Percentiles rank a stretch among this genome's conserved stretches.
Conservation (phyloP, 495 filamentous ascomycete species). For the Poronia punctata region DNA sequence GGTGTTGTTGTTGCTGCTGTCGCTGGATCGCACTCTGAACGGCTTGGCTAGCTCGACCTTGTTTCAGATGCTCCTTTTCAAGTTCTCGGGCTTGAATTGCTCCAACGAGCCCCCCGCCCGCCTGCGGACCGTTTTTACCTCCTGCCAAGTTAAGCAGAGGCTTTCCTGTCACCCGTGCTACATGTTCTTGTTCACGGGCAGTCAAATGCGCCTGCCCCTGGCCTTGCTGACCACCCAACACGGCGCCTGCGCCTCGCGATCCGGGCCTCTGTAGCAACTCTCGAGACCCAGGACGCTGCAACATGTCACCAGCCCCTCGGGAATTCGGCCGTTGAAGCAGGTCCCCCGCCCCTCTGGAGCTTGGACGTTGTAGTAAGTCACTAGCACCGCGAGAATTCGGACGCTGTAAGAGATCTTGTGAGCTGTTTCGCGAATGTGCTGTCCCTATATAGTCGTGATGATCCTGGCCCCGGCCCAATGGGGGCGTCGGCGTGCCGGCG, state of each 20-base stretch:
- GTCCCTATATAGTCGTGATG: slow-evolving; percentile 17
- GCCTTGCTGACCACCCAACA: slow-evolving; percentile 27
- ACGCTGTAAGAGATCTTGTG: slow-evolving; percentile 31
- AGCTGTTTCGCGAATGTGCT: slow-evolving; percentile 41
- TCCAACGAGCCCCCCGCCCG: slow-evolving; percentile 59
- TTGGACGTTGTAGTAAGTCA: slow-evolving; percentile 28
- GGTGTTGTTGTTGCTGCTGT: slow-evolving; percentile 62
- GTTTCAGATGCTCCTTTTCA: slow-evolving; percentile 64
- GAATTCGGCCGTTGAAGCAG: slow-evolving; percentile 31
- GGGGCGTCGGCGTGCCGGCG: slow-evolving; percentile 36
- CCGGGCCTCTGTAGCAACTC: slow-evolving; percentile 21
- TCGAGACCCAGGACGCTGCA: slow-evolving; percentile 22
- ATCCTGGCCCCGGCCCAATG: slow-evolving; percentile 23
- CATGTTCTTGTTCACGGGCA: slow-evolving; percentile 89
- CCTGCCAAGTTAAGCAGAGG: slow-evolving; percentile 70
- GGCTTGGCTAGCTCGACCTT: slow-evolving; percentile 62
- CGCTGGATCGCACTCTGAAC: slow-evolving; percentile 76
- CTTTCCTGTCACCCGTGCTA: slow-evolving; percentile 78
- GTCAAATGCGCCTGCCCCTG: slow-evolving; percentile 57
- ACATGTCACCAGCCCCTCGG: slow-evolving; percentile 27
- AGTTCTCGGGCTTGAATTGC: slow-evolving; percentile 70
- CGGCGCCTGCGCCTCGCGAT: slow-evolving; percentile 23
- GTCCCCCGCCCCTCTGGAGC: slow-evolving; percentile 25
- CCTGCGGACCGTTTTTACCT: slow-evolving; percentile 41
- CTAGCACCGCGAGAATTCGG: slow-evolving; percentile 29